Conservation (phyloP, 2,329 filamentous ascomycete genomes). For the Spiromastix sp. region DNA sequence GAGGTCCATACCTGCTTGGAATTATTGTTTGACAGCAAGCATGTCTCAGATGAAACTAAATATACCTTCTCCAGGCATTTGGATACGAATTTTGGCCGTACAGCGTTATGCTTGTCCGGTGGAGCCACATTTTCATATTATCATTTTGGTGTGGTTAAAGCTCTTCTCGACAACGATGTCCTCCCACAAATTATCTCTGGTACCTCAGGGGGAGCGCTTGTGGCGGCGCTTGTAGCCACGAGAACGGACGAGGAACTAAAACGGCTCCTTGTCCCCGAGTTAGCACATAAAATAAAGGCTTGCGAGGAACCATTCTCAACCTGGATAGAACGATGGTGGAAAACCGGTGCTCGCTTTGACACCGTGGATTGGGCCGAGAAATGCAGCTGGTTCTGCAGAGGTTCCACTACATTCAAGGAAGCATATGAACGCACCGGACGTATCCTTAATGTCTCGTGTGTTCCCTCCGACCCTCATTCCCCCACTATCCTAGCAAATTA, state of each 20-base stretch:
- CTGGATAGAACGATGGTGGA: constrained; percentile 81
- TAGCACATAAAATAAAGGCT: constrained; percentile 75
- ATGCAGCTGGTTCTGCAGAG: constrained; percentile 81
- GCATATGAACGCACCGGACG: constrained; percentile 89
- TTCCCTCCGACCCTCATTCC: constrained; percentile 90
- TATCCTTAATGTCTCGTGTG: constrained; percentile 90
- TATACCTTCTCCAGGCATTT: constrained; percentile 75
- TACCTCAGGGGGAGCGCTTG: constrained; percentile 84
- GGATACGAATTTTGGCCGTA: constrained; percentile 82
- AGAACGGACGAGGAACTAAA: constrained; percentile 87
- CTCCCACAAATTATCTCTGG: constrained; percentile 92
- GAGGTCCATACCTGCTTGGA: constrained; percentile 51
- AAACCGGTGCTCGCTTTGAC: constrained; percentile 87
- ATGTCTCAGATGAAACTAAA: constrained; percentile 64
- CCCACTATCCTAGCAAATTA: constrained; percentile 91
- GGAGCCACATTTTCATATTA: constrained; percentile 95
- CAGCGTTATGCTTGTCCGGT: constrained; percentile 84
- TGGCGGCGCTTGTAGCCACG: constrained; percentile 79
- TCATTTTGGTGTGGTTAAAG: constrained; percentile 86
- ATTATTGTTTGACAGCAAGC: constrained; percentile 57
- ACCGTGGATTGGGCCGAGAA: constrained; percentile 80
- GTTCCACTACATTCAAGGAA: constrained; percentile 88
- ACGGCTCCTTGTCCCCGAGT: constrained; percentile 69
- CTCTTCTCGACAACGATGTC: constrained; percentile 72
- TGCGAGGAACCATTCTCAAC: constrained; percentile 66